Conservation (phyloP, 192 early-diverging fungal species). For the Coemansia sp. region DNA sequence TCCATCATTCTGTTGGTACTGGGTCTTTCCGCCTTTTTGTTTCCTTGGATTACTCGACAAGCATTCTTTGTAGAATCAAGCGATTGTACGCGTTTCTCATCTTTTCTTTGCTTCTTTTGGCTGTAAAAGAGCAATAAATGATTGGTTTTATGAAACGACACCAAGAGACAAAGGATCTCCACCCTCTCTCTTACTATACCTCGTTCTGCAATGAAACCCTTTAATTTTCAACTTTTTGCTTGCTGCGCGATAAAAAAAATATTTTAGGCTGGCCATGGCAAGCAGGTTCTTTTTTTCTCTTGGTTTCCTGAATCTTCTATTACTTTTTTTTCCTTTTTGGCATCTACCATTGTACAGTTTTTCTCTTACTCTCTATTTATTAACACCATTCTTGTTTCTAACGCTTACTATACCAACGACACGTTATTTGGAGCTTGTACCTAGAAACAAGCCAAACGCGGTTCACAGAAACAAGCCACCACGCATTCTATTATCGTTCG, state of each 20-base stretch:
- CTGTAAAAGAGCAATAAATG: too few species aligned
- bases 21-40: too few species aligned
- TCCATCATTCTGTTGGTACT: too few species aligned
- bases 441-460: background rate
- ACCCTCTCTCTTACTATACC: background rate
- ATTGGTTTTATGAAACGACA: too few species aligned
- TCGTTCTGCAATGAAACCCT: conserved; percentile 5
- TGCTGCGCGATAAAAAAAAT: background rate
- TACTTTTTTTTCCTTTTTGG: background rate
- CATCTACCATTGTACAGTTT: background rate
- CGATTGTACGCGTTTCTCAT: too few species aligned
- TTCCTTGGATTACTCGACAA: too few species aligned
- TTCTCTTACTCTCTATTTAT: background rate
- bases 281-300: background rate
- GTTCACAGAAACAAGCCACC: background rate
- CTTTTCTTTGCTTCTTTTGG: too few species aligned
- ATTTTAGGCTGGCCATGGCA: background rate
- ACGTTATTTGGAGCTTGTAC: background rate
- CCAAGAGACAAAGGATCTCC: too few species aligned
- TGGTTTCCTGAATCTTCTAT: background rate
- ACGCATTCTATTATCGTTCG: background rate
- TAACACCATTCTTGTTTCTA: background rate
- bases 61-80: too few species aligned
- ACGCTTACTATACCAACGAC: conserved; percentile 2
- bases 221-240: background rate